Conservation (phyloP, 306 rosid genomes). For the Sphenostylis stenocarpa region DNA sequence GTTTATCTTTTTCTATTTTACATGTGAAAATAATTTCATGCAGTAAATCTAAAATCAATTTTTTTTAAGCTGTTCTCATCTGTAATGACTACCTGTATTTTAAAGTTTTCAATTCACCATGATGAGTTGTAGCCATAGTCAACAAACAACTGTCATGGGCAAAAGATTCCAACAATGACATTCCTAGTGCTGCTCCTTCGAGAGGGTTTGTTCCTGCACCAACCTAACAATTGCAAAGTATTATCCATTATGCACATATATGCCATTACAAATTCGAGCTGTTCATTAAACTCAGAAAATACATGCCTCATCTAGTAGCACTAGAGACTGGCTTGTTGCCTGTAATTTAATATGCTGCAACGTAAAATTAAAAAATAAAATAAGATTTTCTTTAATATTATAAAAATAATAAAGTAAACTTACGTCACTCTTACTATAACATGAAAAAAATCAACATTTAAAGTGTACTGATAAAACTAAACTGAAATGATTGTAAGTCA, state of each 20-base stretch:
- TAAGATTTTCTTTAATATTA: conserved; percentile 5
- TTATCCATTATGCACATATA: conserved; percentile 4
- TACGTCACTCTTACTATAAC: neutral
- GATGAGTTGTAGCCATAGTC: conserved; percentile 96
- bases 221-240: conserved; percentile 59
- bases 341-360: conserved; percentile 74
- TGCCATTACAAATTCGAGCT: conserved; percentile 16
- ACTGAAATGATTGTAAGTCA: conserved; percentile 1
- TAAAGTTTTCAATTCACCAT: conserved; percentile 93
- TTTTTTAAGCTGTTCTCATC: conserved; percentile 1
- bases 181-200: conserved; percentile 97
- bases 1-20: neutral
- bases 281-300: conserved; percentile 1
- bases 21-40: neutral
- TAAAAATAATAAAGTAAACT: neutral
- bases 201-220: conserved; percentile 98
- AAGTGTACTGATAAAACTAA: neutral
- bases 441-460: conserved; percentile 7
- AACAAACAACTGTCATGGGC: conserved; percentile 71
- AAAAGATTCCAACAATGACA: conserved; percentile 86
- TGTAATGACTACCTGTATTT: conserved; percentile 77
- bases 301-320: conserved; percentile 88
- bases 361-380: conserved; percentile 24
- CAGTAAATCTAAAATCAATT: neutral
- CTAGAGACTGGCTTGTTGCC: conserved; percentile 75